Conservation (phyloP, 768 basidiomycete genomes). For the Mycena pura region DNA sequence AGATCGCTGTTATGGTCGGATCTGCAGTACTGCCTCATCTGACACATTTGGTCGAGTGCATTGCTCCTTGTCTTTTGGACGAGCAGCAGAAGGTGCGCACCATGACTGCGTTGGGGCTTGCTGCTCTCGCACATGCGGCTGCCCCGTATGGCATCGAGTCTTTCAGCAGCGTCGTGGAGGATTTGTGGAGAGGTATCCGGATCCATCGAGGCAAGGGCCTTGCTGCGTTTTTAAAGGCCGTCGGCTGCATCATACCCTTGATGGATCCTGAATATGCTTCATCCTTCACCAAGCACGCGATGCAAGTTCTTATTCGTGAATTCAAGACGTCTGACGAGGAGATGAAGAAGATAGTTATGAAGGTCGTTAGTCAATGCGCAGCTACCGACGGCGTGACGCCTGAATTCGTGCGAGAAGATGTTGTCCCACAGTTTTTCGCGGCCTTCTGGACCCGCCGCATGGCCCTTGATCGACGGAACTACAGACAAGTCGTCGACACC, state of each 20-base stretch:
- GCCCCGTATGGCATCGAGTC: constrained; percentile 99
- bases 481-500: constrained; percentile 96
- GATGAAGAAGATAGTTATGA: constrained; percentile 99
- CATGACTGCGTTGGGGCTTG: constrained; percentile 89
- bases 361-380: constrained; percentile 98
- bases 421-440: constrained; percentile 98
- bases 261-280: constrained; percentile 99
- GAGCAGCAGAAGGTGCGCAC: constrained; percentile 96
- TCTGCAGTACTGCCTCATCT: constrained; percentile 97
- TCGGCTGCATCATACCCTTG: constrained; percentile 98
- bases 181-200: constrained; percentile 91
- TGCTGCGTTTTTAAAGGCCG: constrained; percentile 95
- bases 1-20: constrained; percentile 99
- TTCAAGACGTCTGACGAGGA: constrained; percentile 99
- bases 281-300: constrained; percentile 97
- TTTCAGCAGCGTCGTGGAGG: constrained; percentile 95
- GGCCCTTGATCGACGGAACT: constrained; percentile 96
- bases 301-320: constrained; percentile 96
- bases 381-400: constrained; percentile 97
- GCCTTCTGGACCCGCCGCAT: constrained; percentile 98
- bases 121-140: constrained; percentile 95
- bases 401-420: constrained; percentile 93
- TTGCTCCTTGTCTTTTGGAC: constrained; percentile 89
- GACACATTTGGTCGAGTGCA: constrained; percentile 93
- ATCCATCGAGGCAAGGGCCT: constrained; percentile 93